Conservation (phyloP, 768 basidiomycete species). For the Boletus insuetus region DNA sequence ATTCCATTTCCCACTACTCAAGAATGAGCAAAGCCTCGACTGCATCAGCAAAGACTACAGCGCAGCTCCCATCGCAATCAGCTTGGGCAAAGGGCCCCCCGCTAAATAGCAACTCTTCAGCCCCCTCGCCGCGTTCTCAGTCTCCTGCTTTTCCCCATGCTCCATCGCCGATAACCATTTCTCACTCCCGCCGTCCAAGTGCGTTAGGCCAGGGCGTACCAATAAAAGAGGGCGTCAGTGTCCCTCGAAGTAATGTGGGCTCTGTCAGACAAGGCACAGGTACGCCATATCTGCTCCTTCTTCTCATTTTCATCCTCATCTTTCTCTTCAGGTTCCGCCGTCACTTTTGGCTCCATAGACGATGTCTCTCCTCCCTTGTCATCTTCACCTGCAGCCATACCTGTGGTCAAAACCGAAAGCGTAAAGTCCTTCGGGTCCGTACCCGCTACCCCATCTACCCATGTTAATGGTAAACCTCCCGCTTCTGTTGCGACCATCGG, state of each 20-base stretch:
- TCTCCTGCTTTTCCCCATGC: slow-evolving; percentile 63
- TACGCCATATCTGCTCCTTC: slow-evolving; percentile 27
- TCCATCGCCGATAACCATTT: slow-evolving; percentile 42
- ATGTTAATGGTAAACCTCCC: slow-evolving; percentile 63
- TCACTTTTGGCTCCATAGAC: slow-evolving; percentile 91
- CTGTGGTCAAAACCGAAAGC: slow-evolving; percentile 60
- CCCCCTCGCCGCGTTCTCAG: slow-evolving; percentile 70
- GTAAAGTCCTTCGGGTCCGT: slow-evolving; percentile 85
- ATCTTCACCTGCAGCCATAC: slow-evolving; percentile 73
- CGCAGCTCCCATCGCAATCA: slow-evolving; percentile 75
- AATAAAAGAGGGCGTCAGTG: slow-evolving; percentile 77
- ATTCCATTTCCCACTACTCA: slow-evolving; percentile 1
- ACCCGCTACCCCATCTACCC: slow-evolving; percentile 45
- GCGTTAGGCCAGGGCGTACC: slow-evolving; percentile 67
- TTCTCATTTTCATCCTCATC: slow-evolving; percentile 5
- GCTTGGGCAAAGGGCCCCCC: slow-evolving; percentile 93
- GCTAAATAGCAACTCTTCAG: slow-evolving; percentile 45
- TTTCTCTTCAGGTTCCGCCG: slow-evolving; percentile 49
- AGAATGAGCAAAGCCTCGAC: slow-evolving; percentile 96
- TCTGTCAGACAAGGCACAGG: slow-evolving; percentile 58
- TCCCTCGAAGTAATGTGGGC: slow-evolving; percentile 60
- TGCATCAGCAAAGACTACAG: slow-evolving; percentile 67
- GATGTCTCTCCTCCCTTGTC: slow-evolving; percentile 74
- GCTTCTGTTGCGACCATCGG: slow-evolving; percentile 43
- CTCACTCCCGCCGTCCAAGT: slow-evolving; percentile 80